Evolutionary conservation across 768 basidiomycete species (phyloP), one percentile per base, ranked within the genome.

Genomic region (Suillus ampliporus): DNA sequence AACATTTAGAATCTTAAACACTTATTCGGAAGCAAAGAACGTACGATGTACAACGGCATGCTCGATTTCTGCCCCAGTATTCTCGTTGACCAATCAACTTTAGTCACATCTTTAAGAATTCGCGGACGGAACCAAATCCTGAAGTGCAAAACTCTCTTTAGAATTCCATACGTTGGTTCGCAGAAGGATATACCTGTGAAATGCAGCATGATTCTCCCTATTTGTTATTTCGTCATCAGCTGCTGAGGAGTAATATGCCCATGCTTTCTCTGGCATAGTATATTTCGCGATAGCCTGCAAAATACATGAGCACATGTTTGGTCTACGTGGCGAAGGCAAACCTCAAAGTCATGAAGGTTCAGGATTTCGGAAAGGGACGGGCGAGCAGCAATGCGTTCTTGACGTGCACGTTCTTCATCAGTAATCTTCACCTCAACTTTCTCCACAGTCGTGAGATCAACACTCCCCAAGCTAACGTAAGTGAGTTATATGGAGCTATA

Each of bases 321-420:
- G 17, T 19, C 17, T 10, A 13, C 57, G 67, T 47, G 41, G 19
- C 60, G 17, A 48, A 48, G 15, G 61, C 76, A 23, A 63, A 87
- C 92, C 82, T 97, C 94, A 70, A 97, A 95, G 76, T 97, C 94
- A 75, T 97, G 94, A 69, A 97, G 74, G 68, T 91, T 94, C 35
- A 96, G 76, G 60, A 95, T 88, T 73, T 92, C 90, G 57, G 82
- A 82, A 19, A 95, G 79, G 1, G 89, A 81, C 4, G 93, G 92
- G 59, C 89, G 82, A 38, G 84, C 81, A 28, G 81, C 77, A 38
- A 89, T 75, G 26, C 89, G 81, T 26, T 82, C 80, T 69, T 86
- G 84, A 9, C 90, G 86, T 11, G 80, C 84, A 72, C 84, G 88
- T 72, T 94, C 91, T 65, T 86, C 86, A 52, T 86, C 84, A 1